Evolutionary conservation across 345 rosid genomes (phyloP).

Genomic region (Zanthoxylum bungeanum): DNA sequence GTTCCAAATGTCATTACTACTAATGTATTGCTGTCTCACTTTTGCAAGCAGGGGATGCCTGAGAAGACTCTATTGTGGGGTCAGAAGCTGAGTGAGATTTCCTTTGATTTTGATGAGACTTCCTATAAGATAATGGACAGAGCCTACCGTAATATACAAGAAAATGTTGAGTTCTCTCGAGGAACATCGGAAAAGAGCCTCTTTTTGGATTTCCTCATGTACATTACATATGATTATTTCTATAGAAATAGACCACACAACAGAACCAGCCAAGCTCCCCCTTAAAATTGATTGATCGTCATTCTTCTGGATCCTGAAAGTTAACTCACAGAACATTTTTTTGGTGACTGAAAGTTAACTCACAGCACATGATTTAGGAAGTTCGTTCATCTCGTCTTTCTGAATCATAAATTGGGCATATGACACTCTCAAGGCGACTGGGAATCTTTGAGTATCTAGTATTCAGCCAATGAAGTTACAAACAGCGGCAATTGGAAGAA

Average conservation of each 20-base stretch:
- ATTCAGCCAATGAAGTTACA: not conserved
- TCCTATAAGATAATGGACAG: slow-evolving; percentile 44
- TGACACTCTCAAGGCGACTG: not conserved
- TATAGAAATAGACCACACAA: slow-evolving; percentile 27
- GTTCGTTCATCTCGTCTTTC: not conserved
- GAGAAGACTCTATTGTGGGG: slow-evolving; percentile 60
- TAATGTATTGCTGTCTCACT: slow-evolving; percentile 55
- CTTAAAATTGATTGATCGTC: slow-evolving; percentile 22
- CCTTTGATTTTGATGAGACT: slow-evolving; percentile 58
- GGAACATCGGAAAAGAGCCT: slow-evolving; percentile 44
- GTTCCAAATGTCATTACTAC: slow-evolving; percentile 54
- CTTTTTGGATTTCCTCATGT: slow-evolving; percentile 72
- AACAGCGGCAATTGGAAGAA: not conserved
- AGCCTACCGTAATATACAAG: slow-evolving; percentile 32
- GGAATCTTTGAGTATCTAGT: not conserved
- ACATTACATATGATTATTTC: slow-evolving; percentile 54
- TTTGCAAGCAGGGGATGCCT: slow-evolving; percentile 70
- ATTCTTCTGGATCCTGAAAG: slow-evolving; percentile 21
- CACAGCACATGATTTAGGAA: not conserved
- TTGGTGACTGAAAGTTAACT: slow-evolving; percentile 14
- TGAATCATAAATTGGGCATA: not conserved
- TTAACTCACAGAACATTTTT: slow-evolving; percentile 19
- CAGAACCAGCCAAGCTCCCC: slow-evolving; percentile 18
- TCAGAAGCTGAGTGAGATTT: slow-evolving; percentile 56
- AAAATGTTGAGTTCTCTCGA: slow-evolving; percentile 14